Conservation (phyloP, 192 early-diverging fungal genomes). For the Entomortierella beljakovae region DNA sequence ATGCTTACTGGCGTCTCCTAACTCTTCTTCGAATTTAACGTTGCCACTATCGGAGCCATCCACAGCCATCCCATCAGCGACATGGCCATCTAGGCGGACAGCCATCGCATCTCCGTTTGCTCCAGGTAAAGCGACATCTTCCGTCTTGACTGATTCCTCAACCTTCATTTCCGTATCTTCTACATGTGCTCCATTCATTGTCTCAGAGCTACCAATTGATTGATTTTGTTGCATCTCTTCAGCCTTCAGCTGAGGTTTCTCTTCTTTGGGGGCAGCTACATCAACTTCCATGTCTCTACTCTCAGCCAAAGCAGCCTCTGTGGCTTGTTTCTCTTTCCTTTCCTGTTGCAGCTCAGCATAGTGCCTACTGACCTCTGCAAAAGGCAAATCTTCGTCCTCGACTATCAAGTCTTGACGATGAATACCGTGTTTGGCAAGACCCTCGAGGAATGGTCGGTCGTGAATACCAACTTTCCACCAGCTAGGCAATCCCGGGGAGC, state of each 20-base stretch:
- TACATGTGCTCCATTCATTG: constrained; percentile 22
- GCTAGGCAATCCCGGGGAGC: constrained; percentile 68
- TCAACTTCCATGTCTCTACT: constrained; percentile 36
- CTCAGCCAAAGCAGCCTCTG: constrained; percentile 13
- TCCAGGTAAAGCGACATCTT: not conserved
- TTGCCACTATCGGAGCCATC: not conserved
- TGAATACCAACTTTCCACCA: constrained; percentile 82
- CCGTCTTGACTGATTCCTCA: constrained; percentile 11
- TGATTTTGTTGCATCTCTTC: not conserved
- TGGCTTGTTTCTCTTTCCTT: constrained; percentile 15
- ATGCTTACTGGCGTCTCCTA: not conserved
- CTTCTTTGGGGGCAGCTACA: not conserved
- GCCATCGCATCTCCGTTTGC: not conserved
- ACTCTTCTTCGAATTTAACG: not conserved
- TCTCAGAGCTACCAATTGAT: not conserved
- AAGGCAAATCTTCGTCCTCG: constrained; percentile 66
- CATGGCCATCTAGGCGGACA: not conserved
- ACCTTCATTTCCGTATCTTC: not conserved
- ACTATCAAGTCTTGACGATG: constrained; percentile 75
- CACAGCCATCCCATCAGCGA: not conserved
- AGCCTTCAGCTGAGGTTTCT: not conserved
- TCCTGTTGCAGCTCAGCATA: constrained; percentile 34
- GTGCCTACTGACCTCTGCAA: constrained; percentile 54
- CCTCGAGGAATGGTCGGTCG: constrained; percentile 75
- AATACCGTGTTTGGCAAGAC: constrained; percentile 77